Evolutionary conservation across 2,329 filamentous ascomycete genomes (phyloP), one percentile per base, ranked within the genome.

Genomic region (Pleomassaria siparia): DNA sequence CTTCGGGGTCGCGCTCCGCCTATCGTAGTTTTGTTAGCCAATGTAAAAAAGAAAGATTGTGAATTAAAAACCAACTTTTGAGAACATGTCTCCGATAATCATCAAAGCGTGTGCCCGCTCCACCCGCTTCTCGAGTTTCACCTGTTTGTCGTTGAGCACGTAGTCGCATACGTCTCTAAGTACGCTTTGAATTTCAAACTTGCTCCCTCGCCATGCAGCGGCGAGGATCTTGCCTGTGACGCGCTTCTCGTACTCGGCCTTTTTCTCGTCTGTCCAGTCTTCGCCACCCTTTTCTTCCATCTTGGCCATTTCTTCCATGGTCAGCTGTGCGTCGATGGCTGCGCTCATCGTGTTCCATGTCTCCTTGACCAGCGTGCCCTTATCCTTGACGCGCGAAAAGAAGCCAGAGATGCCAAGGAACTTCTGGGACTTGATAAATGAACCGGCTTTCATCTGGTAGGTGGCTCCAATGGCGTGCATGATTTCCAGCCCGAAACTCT

Each of bases 291-390:
- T 86, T 77, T 96, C 89, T 76, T 99, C 94, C 73, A 92, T 80
- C 71, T 92, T 91, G 45, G 91, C 91, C 94, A 99, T 97, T 72
- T 96, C 92, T 76, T 99, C 92, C 84, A 99, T 96, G 50, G 91
- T 96, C 77, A 96, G 87, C 76, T 99, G 94, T 21, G 94, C 94
- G 67, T 96, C 91, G 56, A 99, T 95, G 30, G 94, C 94, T 43
- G 89, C 95, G 54, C 86, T 91, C 67, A 99, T 96, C 24, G 94
- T 99, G 67, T 89, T 92, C 94, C 94, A 99, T 1, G 94, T 97
- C 67, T 99, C 94, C 79, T 97, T 97, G 63, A 95, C 91, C 53
- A 97, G 81, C 2, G 87, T 94, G 52, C 92, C 92, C 83, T 97
- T 97, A 72, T 99, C 94, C 76, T 94, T 95, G 61, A 99, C 81